Conservation (phyloP, 192 early-diverging fungal genomes). For the Rhizoclosmatium sp. region DNA sequence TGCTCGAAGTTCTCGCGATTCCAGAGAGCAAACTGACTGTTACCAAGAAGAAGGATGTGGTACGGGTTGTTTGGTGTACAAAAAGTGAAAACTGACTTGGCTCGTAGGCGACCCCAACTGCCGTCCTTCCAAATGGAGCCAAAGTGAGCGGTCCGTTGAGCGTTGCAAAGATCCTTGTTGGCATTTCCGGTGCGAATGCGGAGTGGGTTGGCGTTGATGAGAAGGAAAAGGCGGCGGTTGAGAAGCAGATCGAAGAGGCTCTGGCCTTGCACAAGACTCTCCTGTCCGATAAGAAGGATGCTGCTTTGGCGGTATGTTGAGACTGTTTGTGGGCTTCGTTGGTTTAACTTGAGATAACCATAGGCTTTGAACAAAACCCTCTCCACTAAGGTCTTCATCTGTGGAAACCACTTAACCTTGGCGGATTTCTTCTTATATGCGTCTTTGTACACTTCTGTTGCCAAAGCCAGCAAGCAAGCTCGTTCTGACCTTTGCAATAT, state of each 20-base stretch:
- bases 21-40: conserved; percentile 10
- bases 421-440: conserved; percentile 35
- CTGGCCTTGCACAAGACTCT: conserved; percentile 23
- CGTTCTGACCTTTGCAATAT: conserved; percentile 34
- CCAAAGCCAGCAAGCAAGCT: conserved; percentile 31
- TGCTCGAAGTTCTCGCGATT: conserved; percentile 16
- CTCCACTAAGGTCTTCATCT: conserved; percentile 13
- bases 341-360: too few species aligned
- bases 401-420: conserved; percentile 15
- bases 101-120: conserved; percentile 26
- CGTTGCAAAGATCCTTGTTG: conserved; percentile 18
- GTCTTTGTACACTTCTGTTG: conserved; percentile 31
- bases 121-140: conserved; percentile 28
- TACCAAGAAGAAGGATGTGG: conserved; percentile 30
- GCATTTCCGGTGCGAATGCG: conserved; percentile 2
- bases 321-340: background rate
- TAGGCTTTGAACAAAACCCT: conserved; percentile 16
- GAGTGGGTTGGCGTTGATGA: background rate
- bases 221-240: conserved; percentile 27
- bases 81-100: background rate
- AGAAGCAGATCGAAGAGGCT: conserved; percentile 33
- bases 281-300: background rate
- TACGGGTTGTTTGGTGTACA: background rate
- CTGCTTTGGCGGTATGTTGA: conserved; percentile 17
- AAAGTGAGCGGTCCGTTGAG: conserved; percentile 19